A percentile compares a stretch with the other conserved stretches of the same genome.
Conservation (phyloP, 305 asterid species). For the Fraxinus platypoda region DNA sequence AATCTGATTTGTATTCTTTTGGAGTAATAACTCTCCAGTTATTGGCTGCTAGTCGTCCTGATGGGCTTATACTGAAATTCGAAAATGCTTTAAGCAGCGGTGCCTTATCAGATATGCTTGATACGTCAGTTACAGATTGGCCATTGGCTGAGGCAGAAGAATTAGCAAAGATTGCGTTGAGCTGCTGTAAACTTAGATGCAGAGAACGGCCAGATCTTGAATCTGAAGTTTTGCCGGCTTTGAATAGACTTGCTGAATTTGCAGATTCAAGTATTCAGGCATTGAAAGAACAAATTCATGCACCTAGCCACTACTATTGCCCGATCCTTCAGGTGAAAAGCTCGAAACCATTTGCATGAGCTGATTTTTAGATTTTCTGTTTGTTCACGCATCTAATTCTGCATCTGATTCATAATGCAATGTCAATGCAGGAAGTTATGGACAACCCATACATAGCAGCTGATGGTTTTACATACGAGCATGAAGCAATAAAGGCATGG, state of each 20-base stretch:
- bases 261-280: slow-evolving; percentile 41
- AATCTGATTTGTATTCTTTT: slow-evolving; percentile 83
- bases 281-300: slow-evolving; percentile 29
- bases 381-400: slow-evolving; percentile 23
- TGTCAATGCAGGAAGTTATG: slow-evolving; percentile 73
- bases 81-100: slow-evolving; percentile 61
- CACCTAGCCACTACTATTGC: slow-evolving; percentile 73
- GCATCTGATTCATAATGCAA: slow-evolving; percentile 3
- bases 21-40: slow-evolving; percentile 79
- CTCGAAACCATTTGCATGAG: not conserved
- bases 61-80: slow-evolving; percentile 58
- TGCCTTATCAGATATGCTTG: slow-evolving; percentile 50
- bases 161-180: slow-evolving; percentile 58
- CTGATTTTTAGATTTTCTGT: not conserved
- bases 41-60: slow-evolving; percentile 61
- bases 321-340: slow-evolving; percentile 75
- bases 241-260: slow-evolving; percentile 63
- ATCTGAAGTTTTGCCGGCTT: slow-evolving; percentile 64
- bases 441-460: slow-evolving; percentile 77
- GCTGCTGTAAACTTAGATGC: slow-evolving; percentile 74
- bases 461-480: slow-evolving; percentile 92
- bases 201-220: slow-evolving; percentile 94
- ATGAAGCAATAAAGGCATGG: slow-evolving; percentile 71
- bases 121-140: slow-evolving; percentile 65
- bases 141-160: slow-evolving; percentile 67